Conservation (phyloP, 1,284 basidiomycete species). For the Microbotryum lychnidis-dioicae region DNA sequence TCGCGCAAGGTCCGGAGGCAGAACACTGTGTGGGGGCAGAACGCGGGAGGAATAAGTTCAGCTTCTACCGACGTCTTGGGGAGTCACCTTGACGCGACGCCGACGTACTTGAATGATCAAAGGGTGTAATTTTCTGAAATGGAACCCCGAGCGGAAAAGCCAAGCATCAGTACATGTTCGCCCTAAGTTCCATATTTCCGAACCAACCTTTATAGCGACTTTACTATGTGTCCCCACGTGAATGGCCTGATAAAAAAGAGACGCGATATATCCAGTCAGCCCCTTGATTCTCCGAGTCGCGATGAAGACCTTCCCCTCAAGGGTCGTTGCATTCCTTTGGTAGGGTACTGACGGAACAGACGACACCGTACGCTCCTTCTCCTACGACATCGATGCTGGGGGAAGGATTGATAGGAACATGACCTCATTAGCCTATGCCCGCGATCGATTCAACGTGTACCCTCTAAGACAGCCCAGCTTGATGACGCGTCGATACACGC, state of each 20-base stretch:
- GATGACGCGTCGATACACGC: neutral
- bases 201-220: constrained; percentile 33
- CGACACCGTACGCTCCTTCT: constrained; percentile 67
- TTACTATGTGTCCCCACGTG: constrained; percentile 31
- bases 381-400: constrained; percentile 68
- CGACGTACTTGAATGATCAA: constrained; percentile 68
- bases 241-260: constrained; percentile 23
- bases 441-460: neutral
- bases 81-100: neutral
- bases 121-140: constrained; percentile 74
- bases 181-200: neutral
- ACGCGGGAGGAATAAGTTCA: neutral
- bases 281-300: neutral
- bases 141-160: constrained; percentile 47
- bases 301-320: neutral
- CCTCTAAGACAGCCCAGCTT: neutral
- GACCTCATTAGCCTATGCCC: neutral
- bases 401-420: neutral
- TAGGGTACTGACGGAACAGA: constrained; percentile 51
- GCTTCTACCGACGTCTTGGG: too few species aligned
- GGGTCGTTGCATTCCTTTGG: too few species aligned
- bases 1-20: constrained; percentile 76
- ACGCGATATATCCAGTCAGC: neutral
- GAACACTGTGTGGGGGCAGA: constrained; percentile 38
- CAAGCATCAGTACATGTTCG: neutral